These are phyloP conservation scores for Eucalyptus paniculata DNA, from an alignment of 345 rosid genomes.

Conservation along the genomic window DNA sequence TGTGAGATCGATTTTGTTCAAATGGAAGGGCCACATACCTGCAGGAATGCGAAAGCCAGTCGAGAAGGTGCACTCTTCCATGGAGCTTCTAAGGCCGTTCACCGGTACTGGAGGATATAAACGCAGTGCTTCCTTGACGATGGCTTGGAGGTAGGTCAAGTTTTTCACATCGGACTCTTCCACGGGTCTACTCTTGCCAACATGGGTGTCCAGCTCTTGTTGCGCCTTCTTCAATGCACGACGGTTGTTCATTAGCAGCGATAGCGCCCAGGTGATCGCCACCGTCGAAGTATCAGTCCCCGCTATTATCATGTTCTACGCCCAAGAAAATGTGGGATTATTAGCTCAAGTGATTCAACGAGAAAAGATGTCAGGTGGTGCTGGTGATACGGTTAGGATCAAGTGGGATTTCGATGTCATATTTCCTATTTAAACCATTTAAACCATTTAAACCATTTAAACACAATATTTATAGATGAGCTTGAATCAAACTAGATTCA, in stretches of 20 bases:
- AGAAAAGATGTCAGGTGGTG: not conserved
- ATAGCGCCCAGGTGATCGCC: constrained; percentile 16
- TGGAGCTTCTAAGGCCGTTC: not conserved
- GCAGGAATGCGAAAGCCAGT: constrained; percentile 3
- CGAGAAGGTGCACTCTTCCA: constrained; percentile 10
- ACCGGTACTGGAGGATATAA: constrained; percentile 4
- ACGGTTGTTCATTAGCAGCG: constrained; percentile 13
- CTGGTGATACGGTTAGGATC: not conserved
- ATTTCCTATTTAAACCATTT: not conserved
- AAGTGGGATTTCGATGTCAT: not conserved
- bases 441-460: too few species aligned
- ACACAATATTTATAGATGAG: not conserved
- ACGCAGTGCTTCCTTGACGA: constrained; percentile 7
- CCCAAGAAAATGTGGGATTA: not conserved
- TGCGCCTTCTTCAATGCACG: constrained; percentile 1
- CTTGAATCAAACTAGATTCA: not conserved
- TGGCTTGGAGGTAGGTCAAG: constrained; percentile 8
- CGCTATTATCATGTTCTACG: constrained; percentile 6
- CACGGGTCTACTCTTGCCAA: constrained; percentile 8
- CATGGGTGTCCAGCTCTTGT: constrained; percentile 5
- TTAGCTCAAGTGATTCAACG: not conserved
- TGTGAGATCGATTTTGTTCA: not conserved
- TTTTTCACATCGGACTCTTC: constrained; percentile 11
- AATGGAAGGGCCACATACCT: not conserved
- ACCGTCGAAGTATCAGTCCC: constrained; percentile 15